These are phyloP conservation scores for Paracoccidioides lutzii DNA, from an alignment of 2,329 filamentous ascomycete species.

Conservation along the genomic window DNA sequence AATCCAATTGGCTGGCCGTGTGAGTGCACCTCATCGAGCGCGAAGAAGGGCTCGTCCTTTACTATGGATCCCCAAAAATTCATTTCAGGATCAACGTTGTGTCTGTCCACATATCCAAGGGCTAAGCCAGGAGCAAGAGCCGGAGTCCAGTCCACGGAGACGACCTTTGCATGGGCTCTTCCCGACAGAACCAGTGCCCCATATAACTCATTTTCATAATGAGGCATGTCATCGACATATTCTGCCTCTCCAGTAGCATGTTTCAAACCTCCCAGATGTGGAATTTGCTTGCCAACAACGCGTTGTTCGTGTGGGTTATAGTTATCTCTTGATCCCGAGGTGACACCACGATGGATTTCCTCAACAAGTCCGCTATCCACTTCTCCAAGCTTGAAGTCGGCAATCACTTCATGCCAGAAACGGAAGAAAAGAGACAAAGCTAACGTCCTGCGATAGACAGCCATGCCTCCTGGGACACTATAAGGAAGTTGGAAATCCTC, in stretches of 20 bases:
- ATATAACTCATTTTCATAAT: slow-evolving; percentile 65
- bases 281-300: slow-evolving; percentile 64
- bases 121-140: slow-evolving; percentile 68
- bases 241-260: slow-evolving; percentile 78
- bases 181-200: slow-evolving; percentile 69
- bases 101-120: slow-evolving; percentile 61
- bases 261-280: slow-evolving; percentile 71
- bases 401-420: slow-evolving; percentile 74
- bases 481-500: slow-evolving; percentile 71
- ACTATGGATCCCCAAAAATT: slow-evolving; percentile 71
- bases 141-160: slow-evolving; percentile 57
- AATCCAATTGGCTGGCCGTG: slow-evolving; percentile 75
- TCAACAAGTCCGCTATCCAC: slow-evolving; percentile 56
- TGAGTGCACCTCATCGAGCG: slow-evolving; percentile 66
- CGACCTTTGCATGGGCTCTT: slow-evolving; percentile 65
- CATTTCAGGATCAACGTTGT: slow-evolving; percentile 58
- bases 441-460: slow-evolving; percentile 70
- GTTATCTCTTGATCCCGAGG: slow-evolving; percentile 58
- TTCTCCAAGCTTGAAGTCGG: slow-evolving; percentile 42
- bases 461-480: slow-evolving; percentile 80
- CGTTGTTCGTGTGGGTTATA: slow-evolving; percentile 58
- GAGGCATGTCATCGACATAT: slow-evolving; percentile 78
- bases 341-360: slow-evolving; percentile 70
- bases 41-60: slow-evolving; percentile 70
- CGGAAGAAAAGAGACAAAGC: slow-evolving; percentile 81